Percentiles rank a stretch among this genome's conserved stretches.
phyloP scores from a whole-genome alignment of 257 asterid genomes.

The Salvia hispanica region DNA sequence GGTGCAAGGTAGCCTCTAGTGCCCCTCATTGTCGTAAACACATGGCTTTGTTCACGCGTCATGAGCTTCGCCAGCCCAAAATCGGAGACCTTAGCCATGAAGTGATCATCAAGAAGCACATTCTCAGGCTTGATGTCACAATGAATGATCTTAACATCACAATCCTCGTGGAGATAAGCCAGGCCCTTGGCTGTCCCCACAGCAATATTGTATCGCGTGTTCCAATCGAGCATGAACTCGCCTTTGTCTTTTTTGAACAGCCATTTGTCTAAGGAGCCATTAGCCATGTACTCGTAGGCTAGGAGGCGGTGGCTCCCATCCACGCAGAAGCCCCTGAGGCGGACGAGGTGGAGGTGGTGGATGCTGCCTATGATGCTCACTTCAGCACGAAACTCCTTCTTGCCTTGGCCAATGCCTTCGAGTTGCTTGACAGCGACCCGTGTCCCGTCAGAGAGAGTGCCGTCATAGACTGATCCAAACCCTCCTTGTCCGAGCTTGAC shows the following conservation, averaged over 20 bases:
- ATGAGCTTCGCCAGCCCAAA: conserved; percentile 92
- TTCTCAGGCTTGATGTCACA: conserved; percentile 91
- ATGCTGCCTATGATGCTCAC: conserved; percentile 97
- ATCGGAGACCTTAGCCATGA: conserved; percentile 76
- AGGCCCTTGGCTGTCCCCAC: conserved; percentile 84
- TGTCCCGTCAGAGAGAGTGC: conserved; percentile 74
- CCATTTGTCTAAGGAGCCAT: conserved; percentile 89
- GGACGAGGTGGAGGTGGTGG: conserved; percentile 83
- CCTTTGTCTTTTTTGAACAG: conserved; percentile 64
- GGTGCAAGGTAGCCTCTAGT: conserved; percentile 96
- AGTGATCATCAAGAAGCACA: conserved; percentile 76
- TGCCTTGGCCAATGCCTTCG: conserved; percentile 96
- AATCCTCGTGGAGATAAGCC: conserved; percentile 85
- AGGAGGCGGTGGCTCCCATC: conserved; percentile 91
- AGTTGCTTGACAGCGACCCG: conserved; percentile 78
- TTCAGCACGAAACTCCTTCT: conserved; percentile 97
- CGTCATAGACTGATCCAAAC: conserved; percentile 90
- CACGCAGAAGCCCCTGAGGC: conserved; percentile 84
- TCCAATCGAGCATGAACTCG: conserved; percentile 76
- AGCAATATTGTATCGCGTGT: conserved; percentile 68
- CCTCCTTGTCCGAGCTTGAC: conserved; percentile 99
- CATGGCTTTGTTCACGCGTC: conserved; percentile 88
- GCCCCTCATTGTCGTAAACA: conserved; percentile 81
- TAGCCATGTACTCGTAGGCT: conserved; percentile 87
- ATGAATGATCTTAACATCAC: conserved; percentile 81